Evolutionary conservation across 2,329 filamentous ascomycete species (phyloP).

Genomic region (Chalaropsis ovoidea): DNA sequence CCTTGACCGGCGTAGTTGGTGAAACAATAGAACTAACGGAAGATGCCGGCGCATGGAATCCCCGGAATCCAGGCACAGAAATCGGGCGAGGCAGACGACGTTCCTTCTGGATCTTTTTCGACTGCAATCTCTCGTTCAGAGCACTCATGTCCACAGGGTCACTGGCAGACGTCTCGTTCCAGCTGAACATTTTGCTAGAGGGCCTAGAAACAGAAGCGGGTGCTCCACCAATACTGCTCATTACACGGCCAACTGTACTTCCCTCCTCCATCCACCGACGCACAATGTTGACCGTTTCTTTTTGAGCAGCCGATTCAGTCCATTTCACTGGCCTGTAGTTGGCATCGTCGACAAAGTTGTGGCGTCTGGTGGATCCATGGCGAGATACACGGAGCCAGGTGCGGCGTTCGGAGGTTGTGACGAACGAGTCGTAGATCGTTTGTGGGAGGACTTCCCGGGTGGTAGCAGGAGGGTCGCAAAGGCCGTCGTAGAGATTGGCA

Average conservation of each 20-base stretch:
- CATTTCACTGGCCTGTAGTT: conserved; percentile 51
- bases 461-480: conserved; percentile 31
- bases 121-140: conserved; percentile 23
- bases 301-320: conserved; percentile 44
- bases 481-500: conserved; percentile 27
- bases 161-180: conserved; percentile 25
- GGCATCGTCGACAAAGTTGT: conserved; percentile 48
- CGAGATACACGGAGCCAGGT: conserved; percentile 56
- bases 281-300: conserved; percentile 48
- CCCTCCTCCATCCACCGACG: conserved; percentile 57
- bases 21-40: conserved; percentile 15
- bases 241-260: conserved; percentile 26
- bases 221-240: conserved; percentile 34
- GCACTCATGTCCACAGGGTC: conserved; percentile 27
- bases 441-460: conserved; percentile 36
- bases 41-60: conserved; percentile 23
- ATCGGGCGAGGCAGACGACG: conserved; percentile 29
- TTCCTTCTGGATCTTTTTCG: conserved; percentile 31
- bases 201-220: conserved; percentile 44
- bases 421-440: conserved; percentile 43
- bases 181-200: conserved; percentile 28
- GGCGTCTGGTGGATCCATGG: conserved; percentile 47
- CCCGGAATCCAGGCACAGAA: conserved; percentile 26
- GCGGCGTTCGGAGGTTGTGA: conserved; percentile 48
- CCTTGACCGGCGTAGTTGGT: conserved; percentile 11